Conservation (phyloP, 352 stramenopile species). For the Phytophthora melonis region DNA sequence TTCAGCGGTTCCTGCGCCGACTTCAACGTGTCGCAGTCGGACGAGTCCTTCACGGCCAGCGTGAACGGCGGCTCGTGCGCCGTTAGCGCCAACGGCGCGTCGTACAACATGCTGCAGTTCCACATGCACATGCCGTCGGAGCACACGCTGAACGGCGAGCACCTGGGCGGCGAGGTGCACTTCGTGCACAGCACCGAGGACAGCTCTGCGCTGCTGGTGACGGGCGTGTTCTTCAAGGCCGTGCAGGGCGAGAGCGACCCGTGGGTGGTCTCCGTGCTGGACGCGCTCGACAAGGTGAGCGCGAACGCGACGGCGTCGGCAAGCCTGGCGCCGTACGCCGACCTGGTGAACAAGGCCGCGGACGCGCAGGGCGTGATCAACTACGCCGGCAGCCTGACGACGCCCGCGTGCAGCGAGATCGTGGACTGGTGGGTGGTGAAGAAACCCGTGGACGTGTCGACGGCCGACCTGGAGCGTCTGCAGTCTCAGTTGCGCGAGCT, state of each 20-base stretch:
- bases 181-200: conserved; percentile 51
- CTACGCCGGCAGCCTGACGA: conserved; percentile 69
- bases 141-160: conserved; percentile 51
- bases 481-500: conserved; percentile 28
- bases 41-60: conserved; percentile 35
- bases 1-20: conserved; percentile 36
- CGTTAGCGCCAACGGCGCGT: conserved; percentile 10
- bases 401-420: conserved; percentile 51
- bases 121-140: conserved; percentile 55
- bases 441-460: conserved; percentile 49
- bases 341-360: conserved; percentile 22
- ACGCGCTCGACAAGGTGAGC: conserved; percentile 32
- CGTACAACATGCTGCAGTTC: conserved; percentile 46
- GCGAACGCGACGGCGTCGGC: conserved; percentile 11
- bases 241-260: conserved; percentile 23
- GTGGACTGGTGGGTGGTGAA: conserved; percentile 71
- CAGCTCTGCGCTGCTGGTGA: conserved; percentile 42
- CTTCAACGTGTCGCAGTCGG: conserved; percentile 35
- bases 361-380: conserved; percentile 43
- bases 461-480: conserved; percentile 40
- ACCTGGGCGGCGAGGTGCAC: conserved; percentile 45
- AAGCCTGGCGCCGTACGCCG: conserved; percentile 28
- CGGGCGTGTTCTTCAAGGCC: conserved; percentile 38
- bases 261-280: conserved; percentile 39
- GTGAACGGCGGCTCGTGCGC: conserved; percentile 28